These are phyloP conservation scores for Pelargonium cotyledonis DNA, from an alignment of 441 rosid species.

Conservation along the genomic window DNA sequence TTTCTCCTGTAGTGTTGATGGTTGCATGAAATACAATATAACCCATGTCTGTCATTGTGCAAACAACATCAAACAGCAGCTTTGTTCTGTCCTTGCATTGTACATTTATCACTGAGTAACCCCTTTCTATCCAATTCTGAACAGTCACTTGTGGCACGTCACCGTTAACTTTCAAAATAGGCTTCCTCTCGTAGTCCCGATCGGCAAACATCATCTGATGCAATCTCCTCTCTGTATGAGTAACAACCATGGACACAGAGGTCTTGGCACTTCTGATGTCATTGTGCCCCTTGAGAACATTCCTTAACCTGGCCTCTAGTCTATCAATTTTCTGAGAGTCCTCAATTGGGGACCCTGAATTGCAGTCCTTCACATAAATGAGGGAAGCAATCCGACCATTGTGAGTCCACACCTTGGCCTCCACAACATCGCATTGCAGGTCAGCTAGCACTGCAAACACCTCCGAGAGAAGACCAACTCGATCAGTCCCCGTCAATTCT, in stretches of 20 bases:
- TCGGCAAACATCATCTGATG: constrained; percentile 98
- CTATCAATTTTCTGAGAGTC: constrained; percentile 53
- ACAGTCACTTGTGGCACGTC: constrained; percentile 58
- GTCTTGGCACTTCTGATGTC: constrained; percentile 27
- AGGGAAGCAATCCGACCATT: constrained; percentile 84
- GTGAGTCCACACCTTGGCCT: constrained; percentile 93
- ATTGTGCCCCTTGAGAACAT: constrained; percentile 61
- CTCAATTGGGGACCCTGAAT: constrained; percentile 55
- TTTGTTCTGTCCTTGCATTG: constrained; percentile 86
- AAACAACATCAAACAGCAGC: constrained; percentile 81
- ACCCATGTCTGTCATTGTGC: constrained; percentile 87
- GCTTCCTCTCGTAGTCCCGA: constrained; percentile 76
- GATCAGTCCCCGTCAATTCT: constrained; percentile 79
- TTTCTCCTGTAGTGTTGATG: constrained; percentile 59
- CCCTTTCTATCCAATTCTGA: constrained; percentile 70
- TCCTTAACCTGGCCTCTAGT: constrained; percentile 62
- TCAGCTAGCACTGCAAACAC: constrained; percentile 73
- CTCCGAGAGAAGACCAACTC: constrained; percentile 88
- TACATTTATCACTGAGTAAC: constrained; percentile 74
- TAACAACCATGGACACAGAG: constrained; percentile 48
- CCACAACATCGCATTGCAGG: constrained; percentile 74
- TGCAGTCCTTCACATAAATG: constrained; percentile 71
- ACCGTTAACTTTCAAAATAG: constrained; percentile 24
- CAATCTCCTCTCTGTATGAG: constrained; percentile 78
- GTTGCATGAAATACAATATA: constrained; percentile 92